Evolutionary conservation across 139 green algal species (phyloP), one percentile per base, ranked within the genome.

Genomic region (Marvania coccoides): DNA sequence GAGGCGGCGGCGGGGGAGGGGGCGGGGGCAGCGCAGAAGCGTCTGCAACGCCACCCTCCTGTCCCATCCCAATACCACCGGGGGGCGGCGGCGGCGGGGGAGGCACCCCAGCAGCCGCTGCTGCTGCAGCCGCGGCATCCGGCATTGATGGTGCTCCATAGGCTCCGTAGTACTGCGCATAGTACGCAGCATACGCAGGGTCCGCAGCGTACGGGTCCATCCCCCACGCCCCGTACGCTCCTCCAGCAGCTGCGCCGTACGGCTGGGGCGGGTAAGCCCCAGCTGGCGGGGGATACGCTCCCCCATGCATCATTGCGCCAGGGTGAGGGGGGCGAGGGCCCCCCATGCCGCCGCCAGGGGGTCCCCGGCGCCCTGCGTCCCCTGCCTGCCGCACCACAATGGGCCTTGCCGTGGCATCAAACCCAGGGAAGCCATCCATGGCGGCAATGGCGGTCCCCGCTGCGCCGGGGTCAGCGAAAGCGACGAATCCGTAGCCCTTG

Each of bases 401-500:
- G 28, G 62, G 54, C n/a, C 70, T 59, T 28, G 9, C 13, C 15
- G 37, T 35, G 9, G 31, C 30, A 13, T 63, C 65, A 33, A 73
- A 78, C 4, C 64, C 58, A 6, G 24, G 14, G 34, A 59, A 78
- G 5, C 64, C 64, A 56, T 78, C 45, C 71, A 78, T 70, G 30
- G 6, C n/a, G 4, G 35, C 40, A 15, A 78, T 63, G 9, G 75
- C 75, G 48, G 45, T 40, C 29, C 53, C 40, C n/a, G 75, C 57
- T 10, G 42, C 31, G 28, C 31, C 28, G 3, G 58, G 30, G 46
- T 70, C 61, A 66, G 39, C 48, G 48, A 87, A 82, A 36, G 72
- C 78, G 3, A 87, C 76, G 47, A 90, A 90, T 12, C 63, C 83
- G 45, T 80, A 90, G 46, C 83, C 83, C 6, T 76, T 76, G 2